phyloP scores from a whole-genome alignment of 1,139 yeast species.

The Hyphopichia pseudoburtonii region DNA sequence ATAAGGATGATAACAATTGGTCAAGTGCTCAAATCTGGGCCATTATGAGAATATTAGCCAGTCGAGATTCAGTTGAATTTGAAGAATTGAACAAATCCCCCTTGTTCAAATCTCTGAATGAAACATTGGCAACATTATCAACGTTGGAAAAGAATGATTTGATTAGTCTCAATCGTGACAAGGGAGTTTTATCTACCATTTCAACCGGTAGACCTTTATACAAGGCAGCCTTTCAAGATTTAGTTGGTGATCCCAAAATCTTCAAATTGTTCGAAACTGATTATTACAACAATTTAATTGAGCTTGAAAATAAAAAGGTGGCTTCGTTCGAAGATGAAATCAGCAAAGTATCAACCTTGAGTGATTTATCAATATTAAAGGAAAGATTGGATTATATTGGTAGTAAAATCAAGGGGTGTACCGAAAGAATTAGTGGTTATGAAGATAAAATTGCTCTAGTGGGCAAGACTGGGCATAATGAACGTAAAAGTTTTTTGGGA shows the following conservation, averaged over 20 bases:
- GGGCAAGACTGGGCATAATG: constrained; percentile 7
- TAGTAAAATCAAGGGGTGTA: constrained; percentile 60
- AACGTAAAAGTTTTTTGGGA: constrained; percentile 10
- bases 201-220: constrained; percentile 83
- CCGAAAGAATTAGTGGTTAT: constrained; percentile 45
- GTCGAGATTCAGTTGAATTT: constrained; percentile 44
- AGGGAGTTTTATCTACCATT: constrained; percentile 69
- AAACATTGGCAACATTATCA: constrained; percentile 50
- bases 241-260: constrained; percentile 58
- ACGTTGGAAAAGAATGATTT: constrained; percentile 81
- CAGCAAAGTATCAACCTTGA: constrained; percentile 49
- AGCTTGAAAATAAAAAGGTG: constrained; percentile 65
- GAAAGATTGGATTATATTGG: constrained; percentile 66
- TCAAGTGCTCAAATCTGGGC: constrained; percentile 87
- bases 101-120: constrained; percentile 61
- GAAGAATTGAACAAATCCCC: constrained; percentile 58
- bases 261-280: constrained; percentile 65
- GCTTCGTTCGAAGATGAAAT: constrained; percentile 70
- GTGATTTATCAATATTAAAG: constrained; percentile 48
- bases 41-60: constrained; percentile 63
- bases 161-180: constrained; percentile 64
- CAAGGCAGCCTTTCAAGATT: constrained; percentile 72
- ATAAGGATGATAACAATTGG: constrained; percentile 46
- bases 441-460: constrained; percentile 29
- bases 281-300: constrained; percentile 53